Percentiles rank a stretch among this genome's conserved stretches.
phyloP scores from a whole-genome alignment of 305 asterid species.

The Fraxinus velutina region DNA sequence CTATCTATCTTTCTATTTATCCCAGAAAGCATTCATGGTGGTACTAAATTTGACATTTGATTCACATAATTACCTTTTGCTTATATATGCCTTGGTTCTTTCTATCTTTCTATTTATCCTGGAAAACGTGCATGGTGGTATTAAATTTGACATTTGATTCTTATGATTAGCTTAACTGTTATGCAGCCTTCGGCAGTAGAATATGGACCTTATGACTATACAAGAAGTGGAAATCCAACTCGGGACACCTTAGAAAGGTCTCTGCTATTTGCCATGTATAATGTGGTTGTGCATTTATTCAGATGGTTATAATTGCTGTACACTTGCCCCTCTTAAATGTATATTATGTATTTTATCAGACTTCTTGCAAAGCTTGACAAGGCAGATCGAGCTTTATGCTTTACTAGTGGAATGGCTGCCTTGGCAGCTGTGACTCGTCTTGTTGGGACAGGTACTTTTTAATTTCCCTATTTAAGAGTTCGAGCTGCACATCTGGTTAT shows the following conservation, averaged over 20 bases:
- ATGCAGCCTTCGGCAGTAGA: constrained; percentile 84
- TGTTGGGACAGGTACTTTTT: constrained; percentile 54
- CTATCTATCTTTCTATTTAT: not conserved
- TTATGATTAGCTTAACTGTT: constrained; percentile 7
- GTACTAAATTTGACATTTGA: not conserved
- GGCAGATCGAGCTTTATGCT: constrained; percentile 82
- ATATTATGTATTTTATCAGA: constrained; percentile 37
- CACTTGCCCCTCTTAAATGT: constrained; percentile 2
- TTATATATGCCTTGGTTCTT: not conserved
- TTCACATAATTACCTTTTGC: not conserved
- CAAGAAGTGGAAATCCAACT: constrained; percentile 96
- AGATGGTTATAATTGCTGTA: not conserved
- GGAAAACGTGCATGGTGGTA: not conserved
- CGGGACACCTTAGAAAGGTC: constrained; percentile 82
- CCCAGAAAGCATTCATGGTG: not conserved
- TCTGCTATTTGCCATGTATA: constrained; percentile 19
- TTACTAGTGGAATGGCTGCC: constrained; percentile 97
- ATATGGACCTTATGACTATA: constrained; percentile 71
- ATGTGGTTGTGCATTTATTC: constrained; percentile 13
- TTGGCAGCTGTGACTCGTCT: constrained; percentile 79
- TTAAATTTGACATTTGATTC: not conserved
- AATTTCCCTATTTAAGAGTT: not conserved
- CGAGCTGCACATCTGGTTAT: not conserved
- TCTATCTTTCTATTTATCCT: not conserved
- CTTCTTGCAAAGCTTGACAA: constrained; percentile 86